Conservation (phyloP, 2,329 filamentous ascomycete genomes). For the Chaetoscypha palmicola region DNA sequence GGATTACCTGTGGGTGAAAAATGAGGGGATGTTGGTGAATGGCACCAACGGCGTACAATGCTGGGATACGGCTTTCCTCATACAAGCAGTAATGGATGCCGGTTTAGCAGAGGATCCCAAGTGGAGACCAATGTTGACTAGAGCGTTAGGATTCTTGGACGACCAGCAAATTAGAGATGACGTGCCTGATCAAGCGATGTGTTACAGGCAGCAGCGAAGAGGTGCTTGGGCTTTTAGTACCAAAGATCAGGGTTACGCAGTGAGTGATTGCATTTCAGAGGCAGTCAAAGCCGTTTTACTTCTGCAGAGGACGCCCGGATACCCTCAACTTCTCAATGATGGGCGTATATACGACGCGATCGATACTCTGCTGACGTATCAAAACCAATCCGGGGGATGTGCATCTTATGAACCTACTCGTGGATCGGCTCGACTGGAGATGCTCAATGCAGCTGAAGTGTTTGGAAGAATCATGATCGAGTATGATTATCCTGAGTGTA, state of each 20-base stretch:
- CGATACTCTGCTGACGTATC: constrained; percentile 85
- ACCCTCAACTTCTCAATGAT: constrained; percentile 66
- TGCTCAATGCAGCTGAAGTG: constrained; percentile 90
- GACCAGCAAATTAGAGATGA: constrained; percentile 86
- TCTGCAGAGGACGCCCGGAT: constrained; percentile 72
- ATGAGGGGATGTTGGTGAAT: constrained; percentile 89
- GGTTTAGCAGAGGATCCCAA: constrained; percentile 69
- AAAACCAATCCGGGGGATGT: constrained; percentile 79
- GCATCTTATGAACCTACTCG: constrained; percentile 84
- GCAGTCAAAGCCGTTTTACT: constrained; percentile 80
- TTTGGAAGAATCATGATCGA: constrained; percentile 98
- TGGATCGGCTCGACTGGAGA: constrained; percentile 70
- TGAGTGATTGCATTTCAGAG: constrained; percentile 91
- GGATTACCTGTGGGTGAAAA: constrained; percentile 87
- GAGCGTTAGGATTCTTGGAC: constrained; percentile 79
- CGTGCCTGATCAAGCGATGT: constrained; percentile 65
- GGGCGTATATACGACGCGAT: constrained; percentile 78
- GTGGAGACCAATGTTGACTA: constrained; percentile 76
- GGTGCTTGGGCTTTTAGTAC: constrained; percentile 97
- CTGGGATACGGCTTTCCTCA: constrained; percentile 90
- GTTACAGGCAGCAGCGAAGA: constrained; percentile 85
- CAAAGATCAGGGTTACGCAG: constrained; percentile 84
- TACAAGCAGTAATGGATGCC: constrained; percentile 74
- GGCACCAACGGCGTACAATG: constrained; percentile 97
- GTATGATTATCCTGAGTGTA: constrained; percentile 97